A percentile compares a stretch with the other conserved stretches of the same genome.
These are phyloP conservation scores for Cymodocea nodosa DNA, from an alignment of 116 monocot species.

Conservation along the genomic window DNA sequence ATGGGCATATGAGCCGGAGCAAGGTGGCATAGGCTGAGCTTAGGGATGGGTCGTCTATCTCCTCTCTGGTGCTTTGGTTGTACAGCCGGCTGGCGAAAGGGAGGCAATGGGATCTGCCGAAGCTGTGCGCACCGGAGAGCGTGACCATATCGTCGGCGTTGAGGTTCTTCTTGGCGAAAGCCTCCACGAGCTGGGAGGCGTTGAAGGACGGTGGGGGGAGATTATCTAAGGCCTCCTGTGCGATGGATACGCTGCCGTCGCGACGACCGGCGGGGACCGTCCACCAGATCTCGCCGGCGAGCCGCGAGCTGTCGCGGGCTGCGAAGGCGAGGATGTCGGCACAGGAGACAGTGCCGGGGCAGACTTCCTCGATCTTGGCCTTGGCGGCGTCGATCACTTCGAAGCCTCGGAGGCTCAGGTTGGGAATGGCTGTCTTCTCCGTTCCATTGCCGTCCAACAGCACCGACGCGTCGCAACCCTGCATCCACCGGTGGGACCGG, in stretches of 20 bases:
- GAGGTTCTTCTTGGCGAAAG: slow-evolving; percentile 20
- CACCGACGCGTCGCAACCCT: slow-evolving; percentile 37
- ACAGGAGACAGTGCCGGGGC: slow-evolving; percentile 32
- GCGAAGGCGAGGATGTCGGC: slow-evolving; percentile 49
- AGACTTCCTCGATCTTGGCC: slow-evolving; percentile 10
- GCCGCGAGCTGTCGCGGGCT: slow-evolving; percentile 24
- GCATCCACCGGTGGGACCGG: not conserved
- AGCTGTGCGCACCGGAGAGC: slow-evolving; percentile 40
- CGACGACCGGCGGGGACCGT: slow-evolving; percentile 19
- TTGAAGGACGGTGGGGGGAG: slow-evolving; percentile 21
- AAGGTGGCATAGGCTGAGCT: not conserved
- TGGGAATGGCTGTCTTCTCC: slow-evolving; percentile 8
- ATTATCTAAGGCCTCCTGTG: slow-evolving; percentile 9
- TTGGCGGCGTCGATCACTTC: slow-evolving; percentile 27
- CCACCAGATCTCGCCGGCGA: slow-evolving; percentile 23
- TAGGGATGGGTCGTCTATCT: slow-evolving; percentile 7
- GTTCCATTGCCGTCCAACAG: slow-evolving; percentile 18
- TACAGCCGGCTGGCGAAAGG: slow-evolving; percentile 21
- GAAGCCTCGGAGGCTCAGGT: slow-evolving; percentile 17
- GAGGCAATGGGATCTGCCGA: slow-evolving; percentile 22
- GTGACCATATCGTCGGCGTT: slow-evolving; percentile 36
- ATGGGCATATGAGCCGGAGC: slow-evolving; percentile 7
- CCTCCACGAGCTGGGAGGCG: slow-evolving; percentile 5
- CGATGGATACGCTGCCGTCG: slow-evolving; percentile 26
- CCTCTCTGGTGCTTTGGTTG: slow-evolving; percentile 1